Base-by-base conservation (phyloP, 805 yeast species). In the Maudiozyma barnettii region DNA sequence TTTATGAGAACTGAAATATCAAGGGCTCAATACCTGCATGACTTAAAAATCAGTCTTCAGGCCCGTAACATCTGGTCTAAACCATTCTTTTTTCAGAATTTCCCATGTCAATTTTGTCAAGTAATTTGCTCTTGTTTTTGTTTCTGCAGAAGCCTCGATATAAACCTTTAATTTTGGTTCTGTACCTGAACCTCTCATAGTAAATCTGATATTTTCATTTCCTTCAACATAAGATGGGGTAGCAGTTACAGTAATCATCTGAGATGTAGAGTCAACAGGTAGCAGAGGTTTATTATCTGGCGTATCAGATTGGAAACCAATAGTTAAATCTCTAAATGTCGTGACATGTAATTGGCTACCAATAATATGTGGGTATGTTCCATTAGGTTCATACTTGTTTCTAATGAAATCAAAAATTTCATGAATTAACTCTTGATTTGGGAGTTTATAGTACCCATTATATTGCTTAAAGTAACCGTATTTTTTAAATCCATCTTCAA, bases 141-240 rank as follows among this genome's bases (percentile, higher is more conserved):
- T 62, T 0, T 51, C 44, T 0, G 87, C 74, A 39, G 65, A 65
- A 0, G 95, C 93, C 60, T 91, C 99, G 31, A 91, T 81, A 66
- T 91, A 91, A 0, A 91, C 85, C 64, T 91, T 91, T 52, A 91
- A 70, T 62, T 91, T 91, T 2, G 97, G 97, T 63, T 91, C 99
- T 0, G 99, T 91, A 10, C 99, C 99, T 3, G 96, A 87, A 0
- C 97, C 97, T 45, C 99, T 74, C 44, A 86, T 80, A 0, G 98
- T 90, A 59, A 90, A 81, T 33, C 95, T 68, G 2, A 87, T 23
- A 5, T 26, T 79, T 19, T 52, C 53, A 39, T 71, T 76, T 13
- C n/a, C 23, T 2, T 57, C 63, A 6, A 45, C 50, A 14, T 52
- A 50, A 4, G 50, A 43, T 2, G 62, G 56, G 23, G 51, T 53